These are phyloP conservation scores for Lactarius quietus DNA, from an alignment of 768 basidiomycete species.

Conservation along the genomic window DNA sequence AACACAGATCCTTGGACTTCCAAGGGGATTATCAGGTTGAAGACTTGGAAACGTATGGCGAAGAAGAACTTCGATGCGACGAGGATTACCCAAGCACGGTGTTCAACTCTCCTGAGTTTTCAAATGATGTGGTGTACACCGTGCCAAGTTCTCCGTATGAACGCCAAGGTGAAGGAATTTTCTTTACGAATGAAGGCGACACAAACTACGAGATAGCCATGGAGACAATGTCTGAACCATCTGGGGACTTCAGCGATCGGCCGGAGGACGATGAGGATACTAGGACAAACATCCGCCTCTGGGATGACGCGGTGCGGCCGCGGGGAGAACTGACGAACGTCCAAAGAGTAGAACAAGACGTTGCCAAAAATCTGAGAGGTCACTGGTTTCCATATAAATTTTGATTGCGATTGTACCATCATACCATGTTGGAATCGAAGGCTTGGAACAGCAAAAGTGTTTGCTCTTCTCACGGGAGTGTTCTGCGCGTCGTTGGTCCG, in stretches of 20 bases:
- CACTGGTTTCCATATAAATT: constrained; percentile 68
- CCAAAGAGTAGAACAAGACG: constrained; percentile 55
- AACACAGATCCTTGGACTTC: background rate
- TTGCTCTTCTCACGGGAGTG: background rate
- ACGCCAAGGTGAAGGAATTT: background rate
- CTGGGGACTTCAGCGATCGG: background rate
- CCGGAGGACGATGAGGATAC: background rate
- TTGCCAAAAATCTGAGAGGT: constrained; percentile 49
- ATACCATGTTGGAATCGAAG: background rate
- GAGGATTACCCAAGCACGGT: background rate
- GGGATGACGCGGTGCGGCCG: constrained; percentile 12
- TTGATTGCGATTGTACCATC: constrained; percentile 32
- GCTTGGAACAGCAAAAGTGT: background rate
- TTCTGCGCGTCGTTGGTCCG: no score
- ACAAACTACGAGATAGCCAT: background rate
- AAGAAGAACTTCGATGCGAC: background rate
- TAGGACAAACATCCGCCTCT: constrained; percentile 10
- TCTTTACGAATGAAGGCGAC: constrained; percentile 5
- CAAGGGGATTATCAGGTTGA: background rate
- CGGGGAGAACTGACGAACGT: constrained; percentile 29
- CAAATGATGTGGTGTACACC: background rate
- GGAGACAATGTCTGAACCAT: background rate
- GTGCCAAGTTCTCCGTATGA: constrained; percentile 1
- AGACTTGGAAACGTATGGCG: background rate
- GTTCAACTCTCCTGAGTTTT: background rate